Evolutionary conservation across 2,329 filamentous ascomycete genomes (phyloP), one percentile per base, ranked within the genome.

Genomic region (Chrysosphaeria jannelii): DNA sequence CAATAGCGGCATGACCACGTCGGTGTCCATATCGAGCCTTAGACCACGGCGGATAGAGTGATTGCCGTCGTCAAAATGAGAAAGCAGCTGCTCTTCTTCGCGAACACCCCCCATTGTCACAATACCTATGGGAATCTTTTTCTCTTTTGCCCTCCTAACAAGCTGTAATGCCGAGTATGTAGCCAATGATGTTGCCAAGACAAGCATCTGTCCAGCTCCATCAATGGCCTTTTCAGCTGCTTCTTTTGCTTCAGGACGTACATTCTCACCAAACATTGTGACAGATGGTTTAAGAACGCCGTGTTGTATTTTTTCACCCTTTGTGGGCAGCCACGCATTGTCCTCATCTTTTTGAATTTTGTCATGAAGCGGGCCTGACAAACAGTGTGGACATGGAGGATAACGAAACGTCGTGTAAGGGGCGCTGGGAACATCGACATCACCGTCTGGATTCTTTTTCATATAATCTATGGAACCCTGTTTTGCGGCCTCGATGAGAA

Each of bases 111-210:
- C 72, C 28, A 91, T 54, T 36, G 90, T 93, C 28, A 91, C 48
- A 20, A 91, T 66, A 0, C 67, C 79, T 38, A 93, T 71, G 10
- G 76, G 67, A 61, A 88, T 81, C 1, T 65, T 65, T 30, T 65
- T 57, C 34, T 85, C 72, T 34, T 70, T 67, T 14, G 81, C 85
- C 28, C 67, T 52, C 46, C 78, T 81, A 2, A 71, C 76, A 25
- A 97, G 44, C 27, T 81, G 54, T 78, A 78, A 97, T 0, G 85
- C 85, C 8, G 78, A 90, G 41, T 89, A 93, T 0, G 85, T 93
- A 5, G 85, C 85, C 22, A 93, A 53, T 29, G 75, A 90, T 17
- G 75, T 91, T 4, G 79, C 85, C 10, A 93, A 42, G 6, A 93
- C 57, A 12, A 93, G 49, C 17, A 93, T 44, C 28, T 62, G 60